Evolutionary conservation across 2,329 filamentous ascomycete species (phyloP).

Genomic region (Plenodomus tracheiphilus): DNA sequence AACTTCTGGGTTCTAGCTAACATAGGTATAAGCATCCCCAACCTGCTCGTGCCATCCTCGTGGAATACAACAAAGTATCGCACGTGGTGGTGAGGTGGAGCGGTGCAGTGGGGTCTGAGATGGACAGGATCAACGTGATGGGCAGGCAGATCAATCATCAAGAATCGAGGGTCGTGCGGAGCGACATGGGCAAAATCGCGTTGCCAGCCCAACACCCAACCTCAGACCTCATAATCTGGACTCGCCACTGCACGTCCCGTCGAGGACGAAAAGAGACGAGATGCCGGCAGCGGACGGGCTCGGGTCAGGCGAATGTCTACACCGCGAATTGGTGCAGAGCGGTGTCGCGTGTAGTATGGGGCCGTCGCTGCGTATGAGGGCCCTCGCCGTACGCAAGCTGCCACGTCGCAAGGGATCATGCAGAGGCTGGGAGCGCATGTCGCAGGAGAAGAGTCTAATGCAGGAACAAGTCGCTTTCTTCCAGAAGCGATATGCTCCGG

Average conservation of each 20-base stretch:
- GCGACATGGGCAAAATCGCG: too few relatives aligned
- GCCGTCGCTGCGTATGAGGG: slow-evolving; percentile 11
- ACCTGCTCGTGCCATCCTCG: too few relatives aligned
- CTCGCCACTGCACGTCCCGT: background rate
- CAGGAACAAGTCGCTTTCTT: slow-evolving; percentile 23
- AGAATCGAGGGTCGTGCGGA: background rate
- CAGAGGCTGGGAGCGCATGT: slow-evolving; percentile 30
- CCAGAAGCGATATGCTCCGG: slow-evolving; percentile 13
- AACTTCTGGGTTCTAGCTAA: too few relatives aligned
- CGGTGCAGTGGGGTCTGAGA: too few relatives aligned
- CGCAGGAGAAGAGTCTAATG: slow-evolving; percentile 17
- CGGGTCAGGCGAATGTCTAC: background rate
- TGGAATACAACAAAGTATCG: too few relatives aligned
- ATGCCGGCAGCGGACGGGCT: background rate
- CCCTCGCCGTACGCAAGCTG: slow-evolving; percentile 19
- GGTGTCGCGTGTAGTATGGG: slow-evolving; percentile 1
- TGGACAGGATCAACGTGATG: too few relatives aligned
- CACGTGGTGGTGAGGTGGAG: too few relatives aligned
- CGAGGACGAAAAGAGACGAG: background rate
- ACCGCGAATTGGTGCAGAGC: slow-evolving; percentile 2
- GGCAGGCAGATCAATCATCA: too few relatives aligned
- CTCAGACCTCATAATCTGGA: background rate
- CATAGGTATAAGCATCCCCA: too few relatives aligned
- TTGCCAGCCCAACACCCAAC: background rate
- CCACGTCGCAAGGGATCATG: slow-evolving; percentile 29